These are phyloP conservation scores for Solanum chacoense DNA, from an alignment of 305 asterid genomes.

Conservation along the genomic window DNA sequence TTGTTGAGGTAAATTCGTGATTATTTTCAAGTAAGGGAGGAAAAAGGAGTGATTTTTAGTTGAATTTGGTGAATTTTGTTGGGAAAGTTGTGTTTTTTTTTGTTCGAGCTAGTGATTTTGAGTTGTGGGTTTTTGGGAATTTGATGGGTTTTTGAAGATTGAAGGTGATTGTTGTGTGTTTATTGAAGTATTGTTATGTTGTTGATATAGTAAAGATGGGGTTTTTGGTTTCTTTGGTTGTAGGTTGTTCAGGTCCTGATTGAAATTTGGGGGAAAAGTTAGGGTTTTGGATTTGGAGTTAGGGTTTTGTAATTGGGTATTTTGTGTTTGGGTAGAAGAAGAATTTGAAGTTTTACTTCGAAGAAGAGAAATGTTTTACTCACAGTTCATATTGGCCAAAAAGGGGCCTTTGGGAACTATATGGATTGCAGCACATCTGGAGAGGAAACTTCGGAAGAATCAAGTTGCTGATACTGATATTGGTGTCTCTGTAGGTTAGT, in stretches of 20 bases:
- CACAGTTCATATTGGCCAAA: conserved; percentile 90
- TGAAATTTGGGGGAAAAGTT: conserved; percentile 12
- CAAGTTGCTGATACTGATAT: conserved; percentile 99
- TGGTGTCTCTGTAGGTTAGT: conserved; percentile 88
- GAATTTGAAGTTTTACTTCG: neutral
- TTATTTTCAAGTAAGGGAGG: neutral
- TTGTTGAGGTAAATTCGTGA: neutral
- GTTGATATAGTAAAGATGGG: conserved; percentile 6
- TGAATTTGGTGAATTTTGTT: neutral
- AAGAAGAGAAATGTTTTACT: conserved; percentile 62
- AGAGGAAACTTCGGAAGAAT: conserved; percentile 92
- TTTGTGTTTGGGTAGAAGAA: neutral
- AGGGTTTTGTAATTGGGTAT: neutral
- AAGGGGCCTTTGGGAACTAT: conserved; percentile 96
- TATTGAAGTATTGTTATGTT: conserved; percentile 1
- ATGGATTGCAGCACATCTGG: conserved; percentile 99
- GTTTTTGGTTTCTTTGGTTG: conserved; percentile 2
- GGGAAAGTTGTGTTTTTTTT: neutral
- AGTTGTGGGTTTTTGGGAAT: conserved; percentile 1
- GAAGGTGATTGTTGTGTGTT: neutral
- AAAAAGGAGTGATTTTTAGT: neutral
- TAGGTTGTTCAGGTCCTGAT: conserved; percentile 15
- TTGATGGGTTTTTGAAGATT: conserved; percentile 1
- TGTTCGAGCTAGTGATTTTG: neutral
- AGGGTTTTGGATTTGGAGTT: conserved; percentile 7